Evolutionary conservation across 345 rosid species (phyloP).

Genomic region (Stellera chamaejasme): DNA sequence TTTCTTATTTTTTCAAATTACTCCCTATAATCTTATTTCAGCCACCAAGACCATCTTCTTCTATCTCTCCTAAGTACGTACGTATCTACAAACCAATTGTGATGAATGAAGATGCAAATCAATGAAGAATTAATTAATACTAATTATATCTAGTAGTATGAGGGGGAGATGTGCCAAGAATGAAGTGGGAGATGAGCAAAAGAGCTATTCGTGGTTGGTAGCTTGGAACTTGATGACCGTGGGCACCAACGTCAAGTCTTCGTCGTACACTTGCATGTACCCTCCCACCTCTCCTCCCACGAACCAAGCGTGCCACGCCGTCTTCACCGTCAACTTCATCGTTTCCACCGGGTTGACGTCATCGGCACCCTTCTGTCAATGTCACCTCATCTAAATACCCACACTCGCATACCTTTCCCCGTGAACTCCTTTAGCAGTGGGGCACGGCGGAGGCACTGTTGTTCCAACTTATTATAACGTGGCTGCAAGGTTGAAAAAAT

Average conservation of each 20-base stretch:
- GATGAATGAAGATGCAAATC: background rate
- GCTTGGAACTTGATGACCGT: slow-evolving; percentile 87
- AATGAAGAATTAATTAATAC: no score
- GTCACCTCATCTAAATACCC: slow-evolving; percentile 90
- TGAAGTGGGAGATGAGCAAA: slow-evolving; percentile 56
- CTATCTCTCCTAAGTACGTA: no score
- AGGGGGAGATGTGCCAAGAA: slow-evolving; percentile 59
- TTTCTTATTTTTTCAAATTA: no score
- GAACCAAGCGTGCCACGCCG: slow-evolving; percentile 84
- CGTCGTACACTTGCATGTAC: slow-evolving; percentile 58
- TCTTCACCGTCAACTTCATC: slow-evolving; percentile 49
- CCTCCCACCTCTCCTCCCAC: slow-evolving; percentile 73
- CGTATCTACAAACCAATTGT: slow-evolving; percentile 9
- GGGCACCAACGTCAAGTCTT: slow-evolving; percentile 61
- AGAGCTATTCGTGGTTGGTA: slow-evolving; percentile 78
- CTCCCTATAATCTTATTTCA: no score
- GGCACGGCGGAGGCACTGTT: slow-evolving; percentile 66
- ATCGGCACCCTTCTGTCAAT: slow-evolving; percentile 77
- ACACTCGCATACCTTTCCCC: slow-evolving; percentile 46
- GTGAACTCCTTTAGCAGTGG: slow-evolving; percentile 50
- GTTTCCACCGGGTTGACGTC: slow-evolving; percentile 53
- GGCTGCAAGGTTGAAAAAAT: no score
- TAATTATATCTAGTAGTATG: slow-evolving; percentile 25
- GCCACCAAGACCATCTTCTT: no score
- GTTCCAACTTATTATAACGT: slow-evolving; percentile 36